Conservation (phyloP, 2,329 filamentous ascomycete species). For the Alternaria panax region DNA sequence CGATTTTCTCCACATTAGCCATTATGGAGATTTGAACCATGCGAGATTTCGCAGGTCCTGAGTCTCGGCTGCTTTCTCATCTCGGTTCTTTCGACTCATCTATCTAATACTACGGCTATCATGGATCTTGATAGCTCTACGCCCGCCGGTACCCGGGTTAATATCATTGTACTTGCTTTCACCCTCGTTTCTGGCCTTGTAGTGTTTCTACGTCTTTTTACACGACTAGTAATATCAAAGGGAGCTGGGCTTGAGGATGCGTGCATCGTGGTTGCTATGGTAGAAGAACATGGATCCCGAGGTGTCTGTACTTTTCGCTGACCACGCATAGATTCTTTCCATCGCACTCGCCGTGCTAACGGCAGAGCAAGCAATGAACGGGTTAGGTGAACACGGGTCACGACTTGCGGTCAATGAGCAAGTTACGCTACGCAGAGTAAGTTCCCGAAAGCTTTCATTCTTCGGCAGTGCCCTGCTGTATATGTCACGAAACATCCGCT, state of each 20-base stretch:
- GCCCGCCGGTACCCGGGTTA: constrained; percentile 41
- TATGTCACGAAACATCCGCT: not conserved
- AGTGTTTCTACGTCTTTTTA: constrained; percentile 44
- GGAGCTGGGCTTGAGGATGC: constrained; percentile 40
- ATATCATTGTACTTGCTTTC: constrained; percentile 41
- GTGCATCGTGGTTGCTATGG: constrained; percentile 43
- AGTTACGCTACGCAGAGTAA: constrained; percentile 21
- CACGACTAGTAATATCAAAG: constrained; percentile 33
- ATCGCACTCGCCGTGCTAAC: constrained; percentile 39
- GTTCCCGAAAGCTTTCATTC: not conserved
- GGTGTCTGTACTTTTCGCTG: not conserved
- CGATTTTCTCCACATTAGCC: not conserved
- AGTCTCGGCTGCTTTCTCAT: constrained; percentile 7
- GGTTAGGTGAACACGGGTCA: constrained; percentile 35
- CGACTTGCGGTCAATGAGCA: constrained; percentile 20
- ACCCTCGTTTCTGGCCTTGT: constrained; percentile 40
- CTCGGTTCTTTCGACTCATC: constrained; percentile 9
- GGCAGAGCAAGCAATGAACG: constrained; percentile 41
- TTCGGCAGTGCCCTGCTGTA: not conserved
- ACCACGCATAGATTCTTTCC: constrained; percentile 30
- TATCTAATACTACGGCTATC: constrained; percentile 2
- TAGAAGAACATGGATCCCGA: constrained; percentile 16
- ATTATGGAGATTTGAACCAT: constrained; percentile 9
- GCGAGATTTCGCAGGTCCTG: not conserved
- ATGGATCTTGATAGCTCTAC: constrained; percentile 25